Base-by-base conservation (phyloP, 2,329 filamentous ascomycete species). In the Beauveria pseudobassiana region DNA sequence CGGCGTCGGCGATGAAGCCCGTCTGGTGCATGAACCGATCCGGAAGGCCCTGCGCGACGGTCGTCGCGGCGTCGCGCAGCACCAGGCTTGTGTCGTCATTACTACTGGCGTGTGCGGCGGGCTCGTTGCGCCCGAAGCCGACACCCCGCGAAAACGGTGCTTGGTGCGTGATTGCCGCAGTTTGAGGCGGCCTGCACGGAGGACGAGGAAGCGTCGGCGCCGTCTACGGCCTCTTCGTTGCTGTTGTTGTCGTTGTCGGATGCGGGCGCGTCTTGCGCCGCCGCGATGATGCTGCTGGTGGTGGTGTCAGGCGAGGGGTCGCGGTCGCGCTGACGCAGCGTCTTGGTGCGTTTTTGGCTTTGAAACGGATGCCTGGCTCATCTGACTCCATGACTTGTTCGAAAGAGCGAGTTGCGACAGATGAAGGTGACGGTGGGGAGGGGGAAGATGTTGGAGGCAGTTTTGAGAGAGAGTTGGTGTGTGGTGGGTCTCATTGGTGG, bases 11-110 rank as follows among this genome's bases (percentile, higher is more conserved):
- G 0, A 87, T 79, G 64, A 87, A 75, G 0, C 89, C 89, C 0
- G 87, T 91, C 72, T 90, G 88, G 62, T 86, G 83, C 59, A 86
- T 85, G 70, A 93, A 93, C 46, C 87, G 85, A 43, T 73, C 70
- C 10, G 70, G 66, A 42, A 75, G 72, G 48, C 71, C 71, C 14
- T 55, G 60, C 50, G 61, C 66, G 16, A 34, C 30, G 9, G 30
- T 34, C 1, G 10, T 34, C 10, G 10, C 30, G 30, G 68, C 62
- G 66, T 72, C 63, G 69, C 73, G 61, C 67, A 72, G 46, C 51
- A 77, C 73, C 28, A 77, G 69, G 40, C 65, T 65, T 6, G 26
- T 66, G 56, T 16, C 65, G 65, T 20, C 68, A 26, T 40, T 34
- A 30, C 12, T 64, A 12, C 5, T 64, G 46, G 68, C 72, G 22